Percentiles rank a stretch among this genome's conserved stretches.
These are phyloP conservation scores for Selenicereus undatus DNA, from an alignment of 148 eudicot genomes.

Conservation along the genomic window DNA sequence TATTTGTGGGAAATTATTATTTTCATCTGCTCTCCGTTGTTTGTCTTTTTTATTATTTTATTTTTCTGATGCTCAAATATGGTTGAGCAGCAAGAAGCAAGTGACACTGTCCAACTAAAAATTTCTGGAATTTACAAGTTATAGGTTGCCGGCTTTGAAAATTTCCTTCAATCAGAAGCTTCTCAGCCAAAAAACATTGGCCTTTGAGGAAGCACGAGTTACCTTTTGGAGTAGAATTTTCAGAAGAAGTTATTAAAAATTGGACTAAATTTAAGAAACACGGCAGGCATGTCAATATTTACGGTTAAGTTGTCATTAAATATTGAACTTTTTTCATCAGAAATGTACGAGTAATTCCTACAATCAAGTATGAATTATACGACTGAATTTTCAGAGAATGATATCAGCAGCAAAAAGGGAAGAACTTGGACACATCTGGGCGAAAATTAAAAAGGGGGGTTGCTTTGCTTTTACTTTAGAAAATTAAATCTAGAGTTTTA, in stretches of 20 bases:
- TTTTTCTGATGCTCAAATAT: neutral
- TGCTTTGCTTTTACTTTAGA: neutral
- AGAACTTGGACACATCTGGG: slow-evolving; percentile 2
- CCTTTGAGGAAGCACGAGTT: no score
- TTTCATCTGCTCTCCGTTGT: neutral
- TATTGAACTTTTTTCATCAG: neutral
- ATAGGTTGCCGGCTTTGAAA: neutral
- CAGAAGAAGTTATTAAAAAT: no score
- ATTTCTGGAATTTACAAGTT: neutral
- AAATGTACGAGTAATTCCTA: neutral
- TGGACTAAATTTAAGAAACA: no score
- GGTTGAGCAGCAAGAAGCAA: neutral
- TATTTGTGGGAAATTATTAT: neutral
- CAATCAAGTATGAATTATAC: neutral
- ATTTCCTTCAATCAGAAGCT: neutral
- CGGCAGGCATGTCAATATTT: neutral
- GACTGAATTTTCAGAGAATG: neutral
- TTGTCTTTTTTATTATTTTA: neutral
- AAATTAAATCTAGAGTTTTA: neutral
- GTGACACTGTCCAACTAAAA: no score
- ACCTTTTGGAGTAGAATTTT: no score
- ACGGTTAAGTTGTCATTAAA: neutral
- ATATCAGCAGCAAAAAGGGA: slow-evolving; percentile 6
- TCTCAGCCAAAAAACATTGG: no score
- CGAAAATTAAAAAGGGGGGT: neutral